Conservation (phyloP, 1,284 basidiomycete genomes). For the Cryptococcus maquisensis region DNA sequence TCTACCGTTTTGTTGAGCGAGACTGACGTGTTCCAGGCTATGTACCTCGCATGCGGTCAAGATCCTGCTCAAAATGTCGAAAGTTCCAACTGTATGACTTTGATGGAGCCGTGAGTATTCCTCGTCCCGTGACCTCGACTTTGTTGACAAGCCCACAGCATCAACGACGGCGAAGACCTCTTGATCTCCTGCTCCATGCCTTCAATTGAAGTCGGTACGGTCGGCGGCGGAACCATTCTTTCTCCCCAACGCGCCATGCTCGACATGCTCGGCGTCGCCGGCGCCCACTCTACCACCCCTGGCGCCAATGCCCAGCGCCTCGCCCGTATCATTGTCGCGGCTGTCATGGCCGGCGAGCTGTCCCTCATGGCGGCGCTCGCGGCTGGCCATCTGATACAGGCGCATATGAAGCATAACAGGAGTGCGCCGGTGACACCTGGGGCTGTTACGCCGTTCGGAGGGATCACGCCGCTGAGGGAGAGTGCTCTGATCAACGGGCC, state of each 20-base stretch:
- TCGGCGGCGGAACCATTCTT: constrained; percentile 91
- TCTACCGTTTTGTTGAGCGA: background rate
- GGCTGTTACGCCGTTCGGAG: constrained; percentile 36
- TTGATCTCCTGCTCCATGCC: constrained; percentile 92
- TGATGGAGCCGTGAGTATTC: constrained; percentile 87
- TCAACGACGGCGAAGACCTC: constrained; percentile 84
- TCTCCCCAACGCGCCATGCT: constrained; percentile 83
- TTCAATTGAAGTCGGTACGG: constrained; percentile 91
- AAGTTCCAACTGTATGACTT: constrained; percentile 94
- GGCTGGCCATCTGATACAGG: constrained; percentile 83
- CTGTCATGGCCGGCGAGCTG: constrained; percentile 93
- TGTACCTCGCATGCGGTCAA: constrained; percentile 95
- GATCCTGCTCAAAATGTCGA: constrained; percentile 99
- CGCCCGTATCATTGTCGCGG: constrained; percentile 77
- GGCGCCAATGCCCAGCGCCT: constrained; percentile 82
- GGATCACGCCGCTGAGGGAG: constrained; percentile 36
- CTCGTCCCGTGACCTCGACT: background rate
- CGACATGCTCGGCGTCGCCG: constrained; percentile 84
- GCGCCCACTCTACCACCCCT: constrained; percentile 75
- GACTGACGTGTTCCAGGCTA: constrained; percentile 53
- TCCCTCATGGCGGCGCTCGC: constrained; percentile 84
- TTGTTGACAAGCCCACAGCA: constrained; percentile 50
- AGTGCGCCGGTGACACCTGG: constrained; percentile 44
- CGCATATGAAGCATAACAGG: constrained; percentile 62
- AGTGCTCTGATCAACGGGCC: constrained; percentile 16